Base-by-base conservation (phyloP, 2,329 filamentous ascomycete genomes). In the Magnaporthiopsis rhizophila region DNA sequence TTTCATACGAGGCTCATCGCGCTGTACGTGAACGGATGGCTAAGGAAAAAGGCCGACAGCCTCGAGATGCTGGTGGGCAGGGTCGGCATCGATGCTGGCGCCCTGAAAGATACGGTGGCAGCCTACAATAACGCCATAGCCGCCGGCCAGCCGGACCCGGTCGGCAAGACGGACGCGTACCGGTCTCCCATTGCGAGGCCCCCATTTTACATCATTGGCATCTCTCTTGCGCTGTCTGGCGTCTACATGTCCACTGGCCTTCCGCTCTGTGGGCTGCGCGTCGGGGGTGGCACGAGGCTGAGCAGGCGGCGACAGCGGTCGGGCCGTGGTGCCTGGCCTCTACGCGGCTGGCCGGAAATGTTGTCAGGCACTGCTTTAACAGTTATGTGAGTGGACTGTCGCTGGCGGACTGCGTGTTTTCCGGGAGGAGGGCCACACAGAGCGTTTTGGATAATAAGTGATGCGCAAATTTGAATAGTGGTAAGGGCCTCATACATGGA, bases 331-430 rank as follows among this genome's bases (percentile, higher is more conserved):
- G 21, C 50, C 28, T 3, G 65, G 65, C 18, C 34, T 65, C 4
- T 65, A 65, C 59, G 65, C 65, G 5, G 65, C 62, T 9, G 65
- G 62, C 3, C 64, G 36, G 6, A n/a, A 65, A 59, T n/a, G 65
- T 62, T 18, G 59, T 65, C 26, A 62, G 65, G 7, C 59, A 64
- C n/a, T 65, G 65, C 58, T 65, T 62, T 3, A 65, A 65, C 50
- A n/a, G 45, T 9, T 65, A 65, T 34, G 56, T 65, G 8, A 60
- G 53, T 7, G 65, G 65, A 28, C 65, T 65, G n/a, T 57, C 65
- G n/a, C 53, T 65, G 32, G 62, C 65, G 5, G 65, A 65, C 45
- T 62, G 65, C n/a, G 65, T 65, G 12, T 65, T 64, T 28, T 65
- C 65, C 45, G 65, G 65, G 21, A 65, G 58, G 28, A 56, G 65